A percentile compares a stretch with the other conserved stretches of the same genome.
These are phyloP conservation scores for Cercophora samala DNA, from an alignment of 495 filamentous ascomycete species.

Conservation along the genomic window DNA sequence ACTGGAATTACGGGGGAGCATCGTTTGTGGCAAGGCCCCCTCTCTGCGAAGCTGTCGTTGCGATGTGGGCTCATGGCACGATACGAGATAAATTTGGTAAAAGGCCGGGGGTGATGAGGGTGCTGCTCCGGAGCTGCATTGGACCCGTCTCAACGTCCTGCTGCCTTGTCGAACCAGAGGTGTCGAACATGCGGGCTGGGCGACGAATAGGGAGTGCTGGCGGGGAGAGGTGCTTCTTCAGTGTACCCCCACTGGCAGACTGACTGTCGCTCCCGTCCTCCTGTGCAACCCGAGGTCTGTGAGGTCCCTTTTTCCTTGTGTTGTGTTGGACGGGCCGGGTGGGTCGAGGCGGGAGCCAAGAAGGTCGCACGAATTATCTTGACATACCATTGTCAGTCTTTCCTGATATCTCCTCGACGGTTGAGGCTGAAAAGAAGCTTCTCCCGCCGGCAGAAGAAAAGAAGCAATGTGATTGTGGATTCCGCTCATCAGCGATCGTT, in stretches of 20 bases:
- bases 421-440: constrained; percentile 2
- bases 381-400: not conserved
- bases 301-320: constrained; percentile 3
- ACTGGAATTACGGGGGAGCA: not conserved
- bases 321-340: not conserved
- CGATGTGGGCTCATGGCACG: too few species aligned
- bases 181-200: too few species aligned
- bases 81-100: not conserved
- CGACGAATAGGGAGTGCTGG: not conserved
- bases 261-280: not conserved
- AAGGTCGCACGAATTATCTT: not conserved
- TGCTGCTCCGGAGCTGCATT: not conserved
- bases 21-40: not conserved
- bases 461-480: constrained; percentile 3
- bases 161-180: too few species aligned
- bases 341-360: not conserved
- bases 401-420: not conserved
- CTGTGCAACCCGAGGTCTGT: not conserved
- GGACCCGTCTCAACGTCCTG: not conserved
- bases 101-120: not conserved
- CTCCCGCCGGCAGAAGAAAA: not conserved
- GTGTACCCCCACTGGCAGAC: constrained; percentile 1
- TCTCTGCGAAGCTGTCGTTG: not conserved
- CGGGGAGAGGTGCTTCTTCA: not conserved
- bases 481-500: not conserved